A percentile compares a stretch with the other conserved stretches of the same genome.
phyloP scores from a whole-genome alignment of 192 early-diverging fungal genomes.

The Coemansia sp. region DNA sequence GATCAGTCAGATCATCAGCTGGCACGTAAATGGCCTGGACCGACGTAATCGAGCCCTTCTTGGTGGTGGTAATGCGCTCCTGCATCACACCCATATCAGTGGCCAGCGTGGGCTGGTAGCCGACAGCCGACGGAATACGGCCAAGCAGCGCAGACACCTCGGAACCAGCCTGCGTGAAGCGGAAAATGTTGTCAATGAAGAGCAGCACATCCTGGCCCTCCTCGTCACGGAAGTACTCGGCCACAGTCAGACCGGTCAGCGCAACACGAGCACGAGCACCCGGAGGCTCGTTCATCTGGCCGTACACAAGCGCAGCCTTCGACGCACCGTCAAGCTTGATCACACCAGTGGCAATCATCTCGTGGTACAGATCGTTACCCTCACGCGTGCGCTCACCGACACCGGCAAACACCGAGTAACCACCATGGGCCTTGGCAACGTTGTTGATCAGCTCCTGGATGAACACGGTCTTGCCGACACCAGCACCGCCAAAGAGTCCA shows the following conservation, averaged over 20 bases:
- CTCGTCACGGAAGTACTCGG: conserved; percentile 99
- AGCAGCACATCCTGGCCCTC: conserved; percentile 99
- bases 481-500: conserved; percentile 97
- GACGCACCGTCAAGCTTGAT: conserved; percentile 92
- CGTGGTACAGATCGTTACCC: conserved; percentile 99
- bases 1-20: conserved; percentile 99
- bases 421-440: conserved; percentile 98
- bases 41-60: conserved; percentile 99
- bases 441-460: conserved; percentile 99
- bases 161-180: conserved; percentile 99
- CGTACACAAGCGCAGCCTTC: conserved; percentile 95
- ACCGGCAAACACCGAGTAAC: conserved; percentile 98
- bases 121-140: conserved; percentile 99
- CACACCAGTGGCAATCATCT: conserved; percentile 95
- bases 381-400: conserved; percentile 99
- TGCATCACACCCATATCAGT: conserved; percentile 99
- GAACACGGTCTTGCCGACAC: conserved; percentile 99
- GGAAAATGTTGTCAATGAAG: conserved; percentile 99
- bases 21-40: conserved; percentile 98
- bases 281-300: conserved; percentile 99
- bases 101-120: conserved; percentile 98
- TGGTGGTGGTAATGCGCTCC: conserved; percentile 99
- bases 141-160: conserved; percentile 99
- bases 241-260: conserved; percentile 95
- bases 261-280: conserved; percentile 99